phyloP scores from a whole-genome alignment of 2,329 filamentous ascomycete species.

The Aspergillus novoparasiticus region DNA sequence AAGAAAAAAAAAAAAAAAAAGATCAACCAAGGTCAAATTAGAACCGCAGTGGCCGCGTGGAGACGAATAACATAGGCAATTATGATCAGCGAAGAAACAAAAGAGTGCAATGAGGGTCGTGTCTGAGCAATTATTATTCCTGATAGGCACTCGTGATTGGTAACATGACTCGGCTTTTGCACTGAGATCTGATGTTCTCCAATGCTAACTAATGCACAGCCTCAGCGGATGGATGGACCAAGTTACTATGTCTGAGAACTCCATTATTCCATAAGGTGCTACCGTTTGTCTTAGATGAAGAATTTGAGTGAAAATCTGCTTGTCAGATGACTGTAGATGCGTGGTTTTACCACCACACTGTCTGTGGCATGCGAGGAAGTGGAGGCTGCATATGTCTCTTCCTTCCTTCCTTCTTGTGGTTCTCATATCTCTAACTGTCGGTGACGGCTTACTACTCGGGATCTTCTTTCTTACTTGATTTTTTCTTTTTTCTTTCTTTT shows the following conservation, averaged over 20 bases:
- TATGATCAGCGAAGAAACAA: slow-evolving; percentile 7
- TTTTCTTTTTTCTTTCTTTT: not conserved
- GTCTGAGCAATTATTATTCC: not conserved
- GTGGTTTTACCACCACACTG: not conserved
- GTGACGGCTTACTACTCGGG: slow-evolving; percentile 1
- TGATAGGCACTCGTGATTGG: slow-evolving; percentile 6
- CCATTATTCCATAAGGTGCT: not conserved
- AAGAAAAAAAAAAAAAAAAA: not conserved
- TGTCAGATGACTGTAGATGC: slow-evolving; percentile 15
- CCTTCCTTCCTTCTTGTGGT: slow-evolving; percentile 2
- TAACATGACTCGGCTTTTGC: slow-evolving; percentile 2
- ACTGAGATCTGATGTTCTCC: not conserved
- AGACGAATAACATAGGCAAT: not conserved
- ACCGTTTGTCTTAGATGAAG: slow-evolving; percentile 1
- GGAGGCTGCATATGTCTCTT: slow-evolving; percentile 12
- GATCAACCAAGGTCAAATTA: not conserved
- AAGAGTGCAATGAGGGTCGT: not conserved
- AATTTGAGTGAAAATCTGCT: slow-evolving; percentile 9
- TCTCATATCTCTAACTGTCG: slow-evolving; percentile 1
- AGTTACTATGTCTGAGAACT: not conserved
- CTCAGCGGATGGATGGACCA: slow-evolving; percentile 3
- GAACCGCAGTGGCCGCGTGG: not conserved
- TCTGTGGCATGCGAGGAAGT: slow-evolving; percentile 4
- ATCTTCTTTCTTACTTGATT: not conserved
- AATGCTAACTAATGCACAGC: slow-evolving; percentile 8